Conservation (phyloP, 495 filamentous ascomycete species). For the Neurospora sp. region DNA sequence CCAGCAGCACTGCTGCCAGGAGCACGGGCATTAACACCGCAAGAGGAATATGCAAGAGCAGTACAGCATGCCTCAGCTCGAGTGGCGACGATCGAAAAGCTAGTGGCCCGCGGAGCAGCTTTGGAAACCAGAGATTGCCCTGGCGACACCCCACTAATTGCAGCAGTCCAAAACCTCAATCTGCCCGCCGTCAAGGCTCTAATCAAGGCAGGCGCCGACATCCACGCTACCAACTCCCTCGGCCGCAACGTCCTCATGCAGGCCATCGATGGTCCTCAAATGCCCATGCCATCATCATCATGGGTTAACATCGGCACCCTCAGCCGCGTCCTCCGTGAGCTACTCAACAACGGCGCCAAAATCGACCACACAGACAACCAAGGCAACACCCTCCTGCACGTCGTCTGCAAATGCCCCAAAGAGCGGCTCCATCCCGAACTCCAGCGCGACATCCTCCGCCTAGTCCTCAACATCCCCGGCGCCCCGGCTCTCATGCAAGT, state of each 20-base stretch:
- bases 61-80: background rate
- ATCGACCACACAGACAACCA: conserved; percentile 10
- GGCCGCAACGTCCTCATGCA: conserved; percentile 12
- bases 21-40: no score
- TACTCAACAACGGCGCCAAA: conserved; percentile 13
- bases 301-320: conserved; percentile 4
- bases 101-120: conserved; percentile 20
- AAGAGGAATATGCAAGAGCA: background rate
- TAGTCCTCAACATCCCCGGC: conserved; percentile 11
- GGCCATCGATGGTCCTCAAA: conserved; percentile 10
- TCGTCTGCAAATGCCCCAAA: conserved; percentile 13
- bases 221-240: conserved; percentile 8
- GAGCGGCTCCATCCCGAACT: background rate
- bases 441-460: conserved; percentile 9
- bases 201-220: conserved; percentile 10
- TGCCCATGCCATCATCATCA: background rate
- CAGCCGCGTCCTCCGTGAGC: conserved; percentile 4
- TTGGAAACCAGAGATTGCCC: conserved; percentile 17
- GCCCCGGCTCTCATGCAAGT: conserved; percentile 3
- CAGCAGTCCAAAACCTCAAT: conserved; percentile 15
- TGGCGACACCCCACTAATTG: conserved; percentile 23
- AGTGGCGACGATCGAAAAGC: conserved; percentile 19
- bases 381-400: conserved; percentile 14
- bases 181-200: conserved; percentile 12
- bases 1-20: no score